phyloP scores from a whole-genome alignment of 768 basidiomycete species.

The Tulasnella sp. region DNA sequence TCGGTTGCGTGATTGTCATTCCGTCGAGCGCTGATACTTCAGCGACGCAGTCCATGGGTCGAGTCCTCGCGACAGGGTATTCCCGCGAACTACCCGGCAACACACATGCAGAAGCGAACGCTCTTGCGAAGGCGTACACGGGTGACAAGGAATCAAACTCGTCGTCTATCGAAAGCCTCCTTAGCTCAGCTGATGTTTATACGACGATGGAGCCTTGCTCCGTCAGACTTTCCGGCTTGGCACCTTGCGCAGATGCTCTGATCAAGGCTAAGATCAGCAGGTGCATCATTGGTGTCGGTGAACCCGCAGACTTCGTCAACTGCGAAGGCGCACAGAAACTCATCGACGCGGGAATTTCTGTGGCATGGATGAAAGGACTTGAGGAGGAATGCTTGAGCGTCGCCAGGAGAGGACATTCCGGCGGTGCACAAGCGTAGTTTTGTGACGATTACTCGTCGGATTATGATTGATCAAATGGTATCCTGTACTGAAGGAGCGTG shows the following conservation, averaged over 20 bases:
- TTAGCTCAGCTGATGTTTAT: conserved; percentile 63
- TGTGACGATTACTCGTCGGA: no score
- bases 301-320: conserved; percentile 88
- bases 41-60: conserved; percentile 1
- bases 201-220: conserved; percentile 98
- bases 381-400: conserved; percentile 71
- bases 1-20: conserved; percentile 62
- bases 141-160: background rate
- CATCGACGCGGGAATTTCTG: conserved; percentile 56
- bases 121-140: conserved; percentile 53
- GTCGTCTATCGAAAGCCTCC: conserved; percentile 30
- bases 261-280: conserved; percentile 56
- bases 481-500: no score
- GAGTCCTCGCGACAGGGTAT: conserved; percentile 65
- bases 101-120: conserved; percentile 96
- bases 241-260: conserved; percentile 78
- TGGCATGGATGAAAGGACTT: conserved; percentile 63
- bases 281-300: conserved; percentile 81
- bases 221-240: conserved; percentile 71
- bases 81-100: conserved; percentile 89
- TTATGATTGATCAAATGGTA: no score
- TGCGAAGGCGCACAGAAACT: conserved; percentile 79
- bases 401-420: conserved; percentile 45
- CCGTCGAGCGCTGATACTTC: conserved; percentile 2
- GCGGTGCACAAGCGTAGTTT: no score